Conservation (phyloP, 1,284 basidiomycete genomes). For the Cerrena zonata region DNA sequence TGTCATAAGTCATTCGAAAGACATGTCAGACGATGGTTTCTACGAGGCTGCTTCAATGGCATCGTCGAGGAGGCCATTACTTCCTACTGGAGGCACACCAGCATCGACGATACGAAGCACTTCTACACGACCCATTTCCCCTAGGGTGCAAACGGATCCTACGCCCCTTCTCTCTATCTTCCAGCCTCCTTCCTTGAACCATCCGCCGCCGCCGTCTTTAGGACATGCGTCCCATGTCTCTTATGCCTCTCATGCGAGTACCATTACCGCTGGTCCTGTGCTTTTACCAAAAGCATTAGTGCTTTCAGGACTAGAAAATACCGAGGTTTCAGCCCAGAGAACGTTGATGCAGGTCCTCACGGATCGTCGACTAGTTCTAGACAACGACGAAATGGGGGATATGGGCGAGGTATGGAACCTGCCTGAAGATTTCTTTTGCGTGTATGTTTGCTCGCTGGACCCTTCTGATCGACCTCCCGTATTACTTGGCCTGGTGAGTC, state of each 20-base stretch:
- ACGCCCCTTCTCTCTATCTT: conserved; percentile 14
- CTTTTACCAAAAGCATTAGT: conserved; percentile 64
- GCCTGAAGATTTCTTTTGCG: conserved; percentile 64
- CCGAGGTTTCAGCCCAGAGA: conserved; percentile 50
- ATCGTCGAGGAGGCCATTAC: conserved; percentile 22
- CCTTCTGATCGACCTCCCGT: conserved; percentile 58
- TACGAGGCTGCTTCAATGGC: conserved; percentile 23
- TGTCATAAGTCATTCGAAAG: conserved; percentile 10
- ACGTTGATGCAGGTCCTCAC: conserved; percentile 50
- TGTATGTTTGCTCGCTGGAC: conserved; percentile 66
- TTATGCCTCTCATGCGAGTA: conserved; percentile 15
- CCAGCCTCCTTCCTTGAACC: not conserved
- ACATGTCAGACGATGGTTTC: conserved; percentile 17
- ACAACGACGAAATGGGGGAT: conserved; percentile 14
- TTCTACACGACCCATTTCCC: conserved; percentile 16
- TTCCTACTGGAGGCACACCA: conserved; percentile 12
- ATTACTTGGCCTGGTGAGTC: conserved; percentile 55
- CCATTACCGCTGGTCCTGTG: conserved; percentile 17
- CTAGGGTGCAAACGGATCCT: conserved; percentile 22
- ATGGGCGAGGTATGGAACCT: conserved; percentile 46
- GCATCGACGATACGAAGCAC: conserved; percentile 22
- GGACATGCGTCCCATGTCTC: no score
- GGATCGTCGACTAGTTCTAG: conserved; percentile 46
- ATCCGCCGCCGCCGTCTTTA: not conserved
- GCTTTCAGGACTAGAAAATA: conserved; percentile 63